Base-by-base conservation (phyloP, 306 rosid species). In the Glycine latifolia region DNA sequence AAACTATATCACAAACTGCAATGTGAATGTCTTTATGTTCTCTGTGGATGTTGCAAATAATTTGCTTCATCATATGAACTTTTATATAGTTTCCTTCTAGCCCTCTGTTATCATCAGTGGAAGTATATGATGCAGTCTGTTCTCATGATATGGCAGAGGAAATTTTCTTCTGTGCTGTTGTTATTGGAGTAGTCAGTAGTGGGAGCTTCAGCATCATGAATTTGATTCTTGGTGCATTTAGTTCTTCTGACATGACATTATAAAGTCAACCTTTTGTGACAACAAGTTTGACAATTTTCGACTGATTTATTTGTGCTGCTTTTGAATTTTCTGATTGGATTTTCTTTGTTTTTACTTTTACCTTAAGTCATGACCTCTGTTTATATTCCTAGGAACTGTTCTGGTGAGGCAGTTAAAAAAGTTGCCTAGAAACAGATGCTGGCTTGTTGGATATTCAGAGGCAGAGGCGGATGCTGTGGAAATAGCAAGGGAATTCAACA, bases 381-480 rank as follows among this genome's bases (percentile, higher is more conserved):
- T 82, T 7, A 10, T 79, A 56, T 43, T 84, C 8, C 61, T 54
- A 93, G 99, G 99, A 66, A 77, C 84, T 84, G 83, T 93, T 88
- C 96, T 79, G 60, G 71, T 31, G 48, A 91, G 99, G 89, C 86
- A 86, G 75, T 70, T 93, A 82, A 85, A 79, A 0, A 88, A 76
- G 74, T 79, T 93, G 62, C 99, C 99, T 4, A 86, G 78, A 85
- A 81, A 75, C 35, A 93, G 88, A 89, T 95, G 98, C 85, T 95
- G 97, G 95, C 81, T 84, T 4, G 91, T 95, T 78, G 99, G 99
- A 81, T 82, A 85, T 86, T 87, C 93, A 41, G 59, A 26, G 31
- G 31, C 31, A 26, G 31, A 26, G 31, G 31, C 70, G 48, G 86
- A 87, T 79, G 88, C 91, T 1, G 56, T 60, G 37, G 91, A 91